A percentile compares a stretch with the other conserved stretches of the same genome.
These are phyloP conservation scores for Grigorovia transvaalensis DNA, from an alignment of 805 yeast genomes.

Conservation along the genomic window DNA sequence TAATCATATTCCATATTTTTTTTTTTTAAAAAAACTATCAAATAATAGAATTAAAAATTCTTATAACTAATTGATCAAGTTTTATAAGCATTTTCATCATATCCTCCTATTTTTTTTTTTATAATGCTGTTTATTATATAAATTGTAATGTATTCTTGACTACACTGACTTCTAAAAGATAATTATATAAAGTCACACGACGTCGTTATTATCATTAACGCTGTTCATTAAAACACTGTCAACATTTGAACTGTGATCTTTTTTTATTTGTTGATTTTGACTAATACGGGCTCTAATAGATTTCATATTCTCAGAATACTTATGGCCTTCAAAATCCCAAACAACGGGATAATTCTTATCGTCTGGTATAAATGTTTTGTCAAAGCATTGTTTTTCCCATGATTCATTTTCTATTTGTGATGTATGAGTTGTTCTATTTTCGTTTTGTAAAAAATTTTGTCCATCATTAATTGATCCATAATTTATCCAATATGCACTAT, in stretches of 20 bases:
- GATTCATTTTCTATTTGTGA: conserved; percentile 9
- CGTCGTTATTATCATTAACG: too few relatives aligned
- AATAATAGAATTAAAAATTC: background rate
- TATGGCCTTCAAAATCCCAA: conserved; percentile 22
- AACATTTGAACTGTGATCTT: too few relatives aligned
- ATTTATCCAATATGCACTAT: conserved; percentile 70
- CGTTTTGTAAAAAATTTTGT: conserved; percentile 1
- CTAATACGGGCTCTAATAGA: conserved; percentile 12
- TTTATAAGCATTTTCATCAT: too few relatives aligned
- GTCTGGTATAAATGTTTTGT: conserved; percentile 17
- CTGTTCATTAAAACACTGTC: too few relatives aligned
- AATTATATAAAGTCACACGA: too few relatives aligned
- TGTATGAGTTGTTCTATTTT: background rate
- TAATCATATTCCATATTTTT: background rate
- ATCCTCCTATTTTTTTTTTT: too few relatives aligned
- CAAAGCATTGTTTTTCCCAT: conserved; percentile 19
- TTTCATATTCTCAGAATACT: conserved; percentile 17
- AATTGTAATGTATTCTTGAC: too few relatives aligned
- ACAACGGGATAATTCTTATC: conserved; percentile 28
- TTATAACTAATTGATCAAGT: background rate
- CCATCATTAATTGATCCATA: conserved; percentile 13
- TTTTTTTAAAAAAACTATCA: too few relatives aligned
- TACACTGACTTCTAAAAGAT: too few relatives aligned
- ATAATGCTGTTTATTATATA: too few relatives aligned
- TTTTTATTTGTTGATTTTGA: background rate